These are phyloP conservation scores for Psidium friedrichsthalianum DNA, from an alignment of 345 rosid species.

Conservation along the genomic window DNA sequence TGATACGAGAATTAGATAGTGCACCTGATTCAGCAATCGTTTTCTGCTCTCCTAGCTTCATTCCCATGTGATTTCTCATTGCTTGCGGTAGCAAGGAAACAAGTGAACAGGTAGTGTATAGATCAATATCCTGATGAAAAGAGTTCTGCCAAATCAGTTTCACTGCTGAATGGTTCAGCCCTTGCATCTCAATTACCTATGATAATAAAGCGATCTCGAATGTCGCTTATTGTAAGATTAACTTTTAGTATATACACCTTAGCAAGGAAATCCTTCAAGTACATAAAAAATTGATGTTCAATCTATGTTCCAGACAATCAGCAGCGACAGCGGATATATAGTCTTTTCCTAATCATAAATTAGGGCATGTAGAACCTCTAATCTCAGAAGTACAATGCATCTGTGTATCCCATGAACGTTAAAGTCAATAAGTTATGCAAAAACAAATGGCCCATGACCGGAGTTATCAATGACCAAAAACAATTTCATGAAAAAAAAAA, in stretches of 20 bases:
- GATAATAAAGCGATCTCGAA: background rate
- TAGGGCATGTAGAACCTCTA: background rate
- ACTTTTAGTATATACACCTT: background rate
- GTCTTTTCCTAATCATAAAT: background rate
- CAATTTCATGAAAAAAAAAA: background rate
- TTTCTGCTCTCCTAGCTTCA: slow-evolving; percentile 40
- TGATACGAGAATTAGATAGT: background rate
- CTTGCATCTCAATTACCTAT: background rate
- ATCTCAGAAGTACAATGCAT: background rate
- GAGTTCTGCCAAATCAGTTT: background rate
- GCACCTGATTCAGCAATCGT: slow-evolving; percentile 46
- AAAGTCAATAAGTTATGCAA: background rate
- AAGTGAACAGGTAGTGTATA: slow-evolving; percentile 36
- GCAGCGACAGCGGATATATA: background rate
- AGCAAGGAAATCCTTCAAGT: background rate
- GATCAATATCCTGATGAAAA: slow-evolving; percentile 41
- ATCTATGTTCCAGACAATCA: background rate
- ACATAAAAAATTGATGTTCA: background rate
- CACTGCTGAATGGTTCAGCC: background rate
- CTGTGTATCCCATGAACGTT: background rate
- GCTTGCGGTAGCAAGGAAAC: slow-evolving; percentile 56
- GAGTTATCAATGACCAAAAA: background rate
- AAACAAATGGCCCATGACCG: background rate
- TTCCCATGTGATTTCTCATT: slow-evolving; percentile 51
- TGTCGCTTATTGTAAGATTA: background rate